Evolutionary conservation across 2,329 filamentous ascomycete species (phyloP).

Genomic region (Cladophialophora psammophila): DNA sequence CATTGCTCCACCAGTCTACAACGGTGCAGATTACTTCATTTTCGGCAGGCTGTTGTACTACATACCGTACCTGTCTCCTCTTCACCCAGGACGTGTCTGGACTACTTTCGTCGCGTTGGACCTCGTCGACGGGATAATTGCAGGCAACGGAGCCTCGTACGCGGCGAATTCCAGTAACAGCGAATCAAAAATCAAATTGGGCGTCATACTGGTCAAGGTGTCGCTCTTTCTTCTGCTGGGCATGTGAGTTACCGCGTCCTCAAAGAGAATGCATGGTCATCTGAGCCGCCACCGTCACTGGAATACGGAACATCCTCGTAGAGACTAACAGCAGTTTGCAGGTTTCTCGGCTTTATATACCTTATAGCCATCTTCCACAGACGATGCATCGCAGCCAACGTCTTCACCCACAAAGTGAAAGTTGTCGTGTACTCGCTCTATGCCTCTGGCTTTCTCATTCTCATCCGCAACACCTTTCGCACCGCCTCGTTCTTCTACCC

Average conservation of each 20-base stretch:
- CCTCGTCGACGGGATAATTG: slow-evolving; percentile 56
- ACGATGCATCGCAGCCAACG: slow-evolving; percentile 48
- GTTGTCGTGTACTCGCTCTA: slow-evolving; percentile 53
- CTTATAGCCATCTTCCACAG: slow-evolving; percentile 57
- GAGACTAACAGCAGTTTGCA: slow-evolving; percentile 4
- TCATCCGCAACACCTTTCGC: slow-evolving; percentile 60
- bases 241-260: slow-evolving; percentile 39
- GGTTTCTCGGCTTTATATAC: slow-evolving; percentile 57
- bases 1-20: slow-evolving; percentile 52
- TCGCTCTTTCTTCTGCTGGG: slow-evolving; percentile 60
- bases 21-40: slow-evolving; percentile 60
- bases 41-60: slow-evolving; percentile 60
- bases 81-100: slow-evolving; percentile 65
- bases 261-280: background rate
- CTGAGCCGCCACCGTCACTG: slow-evolving; percentile 37
- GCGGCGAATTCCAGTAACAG: slow-evolving; percentile 41
- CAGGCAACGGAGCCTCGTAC: slow-evolving; percentile 53
- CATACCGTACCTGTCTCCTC: slow-evolving; percentile 56
- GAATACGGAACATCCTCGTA: background rate
- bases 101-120: slow-evolving; percentile 65
- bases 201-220: slow-evolving; percentile 57
- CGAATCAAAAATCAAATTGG: slow-evolving; percentile 49
- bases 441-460: slow-evolving; percentile 47
- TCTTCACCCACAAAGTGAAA: slow-evolving; percentile 55
- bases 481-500: slow-evolving; percentile 58